Base-by-base conservation (phyloP, 257 asterid genomes). In the Rhazya stricta region DNA sequence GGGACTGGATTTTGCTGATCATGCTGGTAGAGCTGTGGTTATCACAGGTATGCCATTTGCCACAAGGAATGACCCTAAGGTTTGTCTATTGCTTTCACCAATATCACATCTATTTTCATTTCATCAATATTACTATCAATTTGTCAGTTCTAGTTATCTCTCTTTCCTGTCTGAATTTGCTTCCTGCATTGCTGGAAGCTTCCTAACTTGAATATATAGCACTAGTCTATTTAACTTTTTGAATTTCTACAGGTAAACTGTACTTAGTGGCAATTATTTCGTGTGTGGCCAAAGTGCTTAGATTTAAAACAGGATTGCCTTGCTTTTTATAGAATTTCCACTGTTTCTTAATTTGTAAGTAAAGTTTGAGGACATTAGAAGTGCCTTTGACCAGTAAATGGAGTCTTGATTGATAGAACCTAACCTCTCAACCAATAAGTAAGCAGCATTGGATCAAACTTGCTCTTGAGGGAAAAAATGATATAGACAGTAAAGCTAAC, bases 1-100 rank as follows among this genome's bases (percentile, higher is more conserved):
- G 88, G 99, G 99, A 79, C 77, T 94, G 84, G 99, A 94, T 82
- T 94, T 94, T 86, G 97, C 98, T 76, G 99, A 94, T 76, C 94
- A 88, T 77, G 97, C 99, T 79, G 99, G 99, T 79, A 92, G 99
- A 81, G 99, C 99, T 72, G 99, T 94, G 80, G 86, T 92, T 76
- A 76, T 92, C 84, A 94, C 97, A 76, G 99, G 99, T 77, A 81
- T 94, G 82, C 99, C 99, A 60, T 94, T 92, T 81, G 94, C 97
- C 73, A 86, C 97, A 69, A 69, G 88, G 89, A 88, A 78, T 42
- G 98, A 94, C 82, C 91, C 99, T 23, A 92, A 94, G 99, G 99
- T 94, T 83, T 79, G 90, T 83, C 60, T 70, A 5, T 72, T 16
- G 46, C n/a, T 46, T 53, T 36, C n/a, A 11, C 51, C 63, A n/a